A percentile compares a stretch with the other conserved stretches of the same genome.
phyloP scores from a whole-genome alignment of 306 rosid species.

The Glycyrrhiza uralensis region DNA sequence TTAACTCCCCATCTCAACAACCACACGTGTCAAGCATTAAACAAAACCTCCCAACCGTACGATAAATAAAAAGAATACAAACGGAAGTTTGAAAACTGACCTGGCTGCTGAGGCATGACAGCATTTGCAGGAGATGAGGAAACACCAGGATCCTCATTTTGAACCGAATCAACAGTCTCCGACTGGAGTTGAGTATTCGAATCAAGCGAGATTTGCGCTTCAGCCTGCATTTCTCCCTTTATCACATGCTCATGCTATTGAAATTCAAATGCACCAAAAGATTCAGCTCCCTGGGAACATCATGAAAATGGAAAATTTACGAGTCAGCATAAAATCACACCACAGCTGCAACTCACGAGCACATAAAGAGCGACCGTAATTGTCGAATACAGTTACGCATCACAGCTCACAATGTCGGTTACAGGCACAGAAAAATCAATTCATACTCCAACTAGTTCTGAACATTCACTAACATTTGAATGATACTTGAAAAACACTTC shows the following conservation, averaged over 20 bases:
- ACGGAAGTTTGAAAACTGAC: slow-evolving; percentile 23
- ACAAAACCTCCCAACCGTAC: background rate
- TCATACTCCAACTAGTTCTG: slow-evolving; percentile 2
- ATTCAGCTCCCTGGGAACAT: slow-evolving; percentile 26
- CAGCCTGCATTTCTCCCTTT: slow-evolving; percentile 48
- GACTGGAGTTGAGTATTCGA: slow-evolving; percentile 42
- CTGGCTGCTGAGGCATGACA: slow-evolving; percentile 50
- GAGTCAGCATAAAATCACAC: background rate
- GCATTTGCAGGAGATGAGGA: slow-evolving; percentile 41
- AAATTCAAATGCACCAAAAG: slow-evolving; percentile 19
- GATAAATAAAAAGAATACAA: background rate
- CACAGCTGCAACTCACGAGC: slow-evolving; percentile 20
- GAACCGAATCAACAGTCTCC: slow-evolving; percentile 40
- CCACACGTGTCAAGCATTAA: slow-evolving; percentile 16
- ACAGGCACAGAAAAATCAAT: slow-evolving; percentile 15
- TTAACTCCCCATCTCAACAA: slow-evolving; percentile 25
- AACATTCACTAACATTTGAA: background rate
- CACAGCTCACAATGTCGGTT: slow-evolving; percentile 31
- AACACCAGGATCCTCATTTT: slow-evolving; percentile 51
- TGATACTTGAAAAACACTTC: background rate
- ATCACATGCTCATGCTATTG: slow-evolving; percentile 21
- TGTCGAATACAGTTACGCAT: background rate
- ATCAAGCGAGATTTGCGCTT: slow-evolving; percentile 36
- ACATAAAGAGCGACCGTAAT: background rate
- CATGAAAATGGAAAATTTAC: background rate